phyloP scores from a whole-genome alignment of 345 rosid genomes.

The Raphanus raphanistrum region DNA sequence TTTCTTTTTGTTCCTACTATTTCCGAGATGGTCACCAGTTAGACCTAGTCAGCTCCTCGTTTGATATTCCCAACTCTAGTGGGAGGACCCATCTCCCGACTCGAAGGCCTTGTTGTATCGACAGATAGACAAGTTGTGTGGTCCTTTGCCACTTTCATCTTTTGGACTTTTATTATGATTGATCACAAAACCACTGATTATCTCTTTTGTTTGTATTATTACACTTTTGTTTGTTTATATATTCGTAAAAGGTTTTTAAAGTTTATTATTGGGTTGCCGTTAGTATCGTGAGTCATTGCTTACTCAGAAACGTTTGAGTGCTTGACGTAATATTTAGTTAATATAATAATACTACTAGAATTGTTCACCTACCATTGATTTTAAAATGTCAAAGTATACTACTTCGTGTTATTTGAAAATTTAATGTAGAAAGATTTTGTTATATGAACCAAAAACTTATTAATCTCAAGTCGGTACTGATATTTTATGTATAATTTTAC shows the following conservation, averaged over 20 bases:
- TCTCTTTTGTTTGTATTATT: neutral
- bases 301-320: neutral
- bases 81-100: conserved; percentile 29
- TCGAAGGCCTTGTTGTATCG: conserved; percentile 28
- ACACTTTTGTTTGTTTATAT: neutral
- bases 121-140: conserved; percentile 39
- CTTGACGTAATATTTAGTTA: conserved; percentile 14
- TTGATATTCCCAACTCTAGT: conserved; percentile 23
- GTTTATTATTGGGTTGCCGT: conserved; percentile 6
- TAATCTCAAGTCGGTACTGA: conserved; percentile 4
- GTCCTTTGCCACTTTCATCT: conserved; percentile 17
- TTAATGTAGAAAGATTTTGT: neutral
- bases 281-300: conserved; percentile 38
- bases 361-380: conserved; percentile 11
- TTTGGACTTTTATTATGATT: conserved; percentile 36
- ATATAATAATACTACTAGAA: neutral
- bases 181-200: neutral
- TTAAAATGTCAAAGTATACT: neutral
- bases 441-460: neutral
- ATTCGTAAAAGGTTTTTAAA: neutral
- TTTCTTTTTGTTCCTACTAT: too few species aligned
- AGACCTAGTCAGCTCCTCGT: conserved; percentile 49
- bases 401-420: neutral
- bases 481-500: neutral
- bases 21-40: too few species aligned